A percentile compares a stretch with the other conserved stretches of the same genome.
phyloP scores from a whole-genome alignment of 106 monocot genomes.

The Alisma plantagoaquatica region DNA sequence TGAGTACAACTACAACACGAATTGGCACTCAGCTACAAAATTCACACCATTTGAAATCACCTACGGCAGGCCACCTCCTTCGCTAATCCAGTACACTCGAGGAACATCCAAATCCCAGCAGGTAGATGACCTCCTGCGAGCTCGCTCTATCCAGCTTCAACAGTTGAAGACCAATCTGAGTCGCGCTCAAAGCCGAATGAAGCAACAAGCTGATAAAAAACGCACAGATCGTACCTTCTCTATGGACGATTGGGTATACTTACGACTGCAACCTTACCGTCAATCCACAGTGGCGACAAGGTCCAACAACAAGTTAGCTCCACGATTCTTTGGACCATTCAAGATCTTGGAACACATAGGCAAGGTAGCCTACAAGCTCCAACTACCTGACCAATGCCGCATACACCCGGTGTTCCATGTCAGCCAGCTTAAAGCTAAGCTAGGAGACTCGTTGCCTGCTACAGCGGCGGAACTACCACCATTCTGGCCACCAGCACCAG shows the following conservation, averaged over 20 bases:
- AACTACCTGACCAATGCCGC: neutral
- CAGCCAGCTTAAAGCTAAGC: too few relatives aligned
- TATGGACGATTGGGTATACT: neutral
- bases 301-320: neutral
- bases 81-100: neutral
- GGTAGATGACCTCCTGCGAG: neutral
- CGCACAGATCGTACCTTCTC: neutral
- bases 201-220: neutral
- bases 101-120: neutral
- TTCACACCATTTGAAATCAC: constrained; percentile 1
- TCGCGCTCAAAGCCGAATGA: neutral
- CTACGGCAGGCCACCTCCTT: neutral
- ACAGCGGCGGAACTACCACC: too few relatives aligned
- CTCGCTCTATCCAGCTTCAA: neutral
- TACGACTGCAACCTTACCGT: constrained; percentile 6
- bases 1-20: constrained; percentile 8
- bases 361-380: neutral
- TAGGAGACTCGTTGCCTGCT: too few relatives aligned
- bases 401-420: constrained; percentile 8
- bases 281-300: neutral
- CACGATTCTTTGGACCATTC: constrained; percentile 1
- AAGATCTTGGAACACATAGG: neutral
- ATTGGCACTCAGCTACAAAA: neutral
- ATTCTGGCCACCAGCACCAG: too few relatives aligned
- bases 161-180: neutral